phyloP scores from a whole-genome alignment of 805 yeast genomes.

The Candida gorgasii region DNA sequence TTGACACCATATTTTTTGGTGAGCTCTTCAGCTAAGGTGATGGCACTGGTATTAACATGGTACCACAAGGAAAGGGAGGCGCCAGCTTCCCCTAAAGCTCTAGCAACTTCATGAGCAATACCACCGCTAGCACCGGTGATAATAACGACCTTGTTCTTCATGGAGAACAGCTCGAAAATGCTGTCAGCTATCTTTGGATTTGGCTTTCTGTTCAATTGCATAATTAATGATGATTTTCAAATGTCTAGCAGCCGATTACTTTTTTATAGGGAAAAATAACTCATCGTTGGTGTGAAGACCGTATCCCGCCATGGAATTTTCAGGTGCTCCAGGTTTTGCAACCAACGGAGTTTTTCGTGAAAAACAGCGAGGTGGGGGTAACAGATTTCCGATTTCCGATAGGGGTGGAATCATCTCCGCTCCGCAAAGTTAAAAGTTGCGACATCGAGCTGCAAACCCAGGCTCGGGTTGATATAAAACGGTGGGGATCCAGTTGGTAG shows the following conservation, averaged over 20 bases:
- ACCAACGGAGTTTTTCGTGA: neutral
- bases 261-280: neutral
- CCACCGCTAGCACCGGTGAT: slow-evolving; percentile 42
- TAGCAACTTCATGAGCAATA: slow-evolving; percentile 36
- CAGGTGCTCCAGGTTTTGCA: neutral
- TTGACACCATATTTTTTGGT: slow-evolving; percentile 25
- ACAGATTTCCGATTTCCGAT: neutral
- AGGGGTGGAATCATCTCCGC: neutral
- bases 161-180: slow-evolving; percentile 30
- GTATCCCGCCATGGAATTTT: slow-evolving; percentile 1
- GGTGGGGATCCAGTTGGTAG: neutral
- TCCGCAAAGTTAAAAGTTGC: neutral
- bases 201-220: slow-evolving; percentile 18
- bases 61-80: slow-evolving; percentile 39
- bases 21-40: slow-evolving; percentile 23
- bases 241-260: neutral
- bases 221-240: neutral
- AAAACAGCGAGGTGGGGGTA: neutral
- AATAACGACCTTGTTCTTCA: slow-evolving; percentile 33
- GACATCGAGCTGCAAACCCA: too few relatives aligned
- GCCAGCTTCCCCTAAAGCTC: slow-evolving; percentile 42
- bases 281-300: neutral
- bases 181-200: slow-evolving; percentile 28
- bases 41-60: slow-evolving; percentile 25
- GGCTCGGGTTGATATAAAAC: too few relatives aligned